Percentiles rank a stretch among this genome's conserved stretches.
Conservation (phyloP, 2,329 filamentous ascomycete species). For the Calonectria naviculata region DNA sequence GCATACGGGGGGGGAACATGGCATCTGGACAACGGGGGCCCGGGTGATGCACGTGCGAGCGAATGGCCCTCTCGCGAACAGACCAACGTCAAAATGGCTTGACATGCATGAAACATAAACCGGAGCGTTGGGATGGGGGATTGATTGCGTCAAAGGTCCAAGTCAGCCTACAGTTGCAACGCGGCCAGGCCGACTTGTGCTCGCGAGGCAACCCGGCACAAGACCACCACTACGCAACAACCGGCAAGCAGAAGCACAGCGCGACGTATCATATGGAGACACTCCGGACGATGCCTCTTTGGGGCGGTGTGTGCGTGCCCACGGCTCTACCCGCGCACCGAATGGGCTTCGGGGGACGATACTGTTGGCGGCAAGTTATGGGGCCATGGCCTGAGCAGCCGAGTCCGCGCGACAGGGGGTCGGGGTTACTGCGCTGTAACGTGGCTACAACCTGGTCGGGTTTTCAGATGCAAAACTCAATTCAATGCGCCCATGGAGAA, state of each 20-base stretch:
- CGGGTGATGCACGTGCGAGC: background rate
- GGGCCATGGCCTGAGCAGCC: constrained; percentile 1
- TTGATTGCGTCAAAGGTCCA: background rate
- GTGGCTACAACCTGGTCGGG: no score
- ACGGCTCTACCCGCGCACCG: background rate
- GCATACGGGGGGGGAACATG: no score
- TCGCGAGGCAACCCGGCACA: no score
- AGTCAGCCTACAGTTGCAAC: background rate
- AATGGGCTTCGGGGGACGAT: background rate
- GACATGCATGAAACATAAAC: constrained; percentile 7
- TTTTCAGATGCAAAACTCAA: background rate
- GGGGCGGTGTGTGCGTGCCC: background rate
- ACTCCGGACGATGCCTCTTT: background rate
- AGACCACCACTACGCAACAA: no score
- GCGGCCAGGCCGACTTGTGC: background rate
- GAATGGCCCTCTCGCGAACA: background rate
- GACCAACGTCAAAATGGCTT: background rate
- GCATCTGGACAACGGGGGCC: background rate
- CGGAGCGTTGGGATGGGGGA: background rate
- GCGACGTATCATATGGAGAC: background rate
- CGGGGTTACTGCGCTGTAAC: background rate
- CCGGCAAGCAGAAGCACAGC: background rate
- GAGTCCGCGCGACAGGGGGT: background rate
- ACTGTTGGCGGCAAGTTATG: constrained; percentile 2
- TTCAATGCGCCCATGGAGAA: background rate